Conservation (phyloP, 805 yeast species). For the Grigorovia yakushimaensis region DNA sequence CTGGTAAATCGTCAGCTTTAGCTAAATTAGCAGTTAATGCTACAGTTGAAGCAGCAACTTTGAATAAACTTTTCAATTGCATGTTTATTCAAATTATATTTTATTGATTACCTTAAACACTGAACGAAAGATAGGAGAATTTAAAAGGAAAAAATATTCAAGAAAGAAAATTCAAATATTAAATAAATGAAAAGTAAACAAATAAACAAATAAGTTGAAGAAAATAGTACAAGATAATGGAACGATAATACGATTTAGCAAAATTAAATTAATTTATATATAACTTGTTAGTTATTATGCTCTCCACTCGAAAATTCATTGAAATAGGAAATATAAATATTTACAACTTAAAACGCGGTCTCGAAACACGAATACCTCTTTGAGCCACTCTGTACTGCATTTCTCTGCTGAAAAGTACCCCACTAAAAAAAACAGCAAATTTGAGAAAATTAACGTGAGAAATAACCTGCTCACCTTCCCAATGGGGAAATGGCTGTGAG, state of each 20-base stretch:
- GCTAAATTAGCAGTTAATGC: conserved; percentile 15
- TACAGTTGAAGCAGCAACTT: conserved; percentile 27
- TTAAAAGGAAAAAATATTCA: not conserved
- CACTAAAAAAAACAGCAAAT: not conserved
- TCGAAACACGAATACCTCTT: not conserved
- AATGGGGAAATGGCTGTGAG: not conserved
- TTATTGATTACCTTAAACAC: not conserved
- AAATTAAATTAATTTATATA: no score
- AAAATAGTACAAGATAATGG: not conserved
- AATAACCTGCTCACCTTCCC: not conserved
- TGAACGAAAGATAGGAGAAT: not conserved
- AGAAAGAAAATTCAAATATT: not conserved
- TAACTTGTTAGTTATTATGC: not conserved
- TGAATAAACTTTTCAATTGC: conserved; percentile 29
- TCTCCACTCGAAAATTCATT: not conserved
- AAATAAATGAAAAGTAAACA: no score
- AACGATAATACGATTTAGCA: not conserved
- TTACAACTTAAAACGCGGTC: not conserved
- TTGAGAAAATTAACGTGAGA: not conserved
- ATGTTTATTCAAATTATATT: conserved; percentile 10
- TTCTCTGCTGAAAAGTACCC: not conserved
- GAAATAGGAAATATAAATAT: not conserved
- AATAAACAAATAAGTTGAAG: not conserved
- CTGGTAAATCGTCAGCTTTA: conserved; percentile 42
- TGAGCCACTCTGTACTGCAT: not conserved